phyloP scores from a whole-genome alignment of 2,329 filamentous ascomycete species.

The Diaporthe humulicola region DNA sequence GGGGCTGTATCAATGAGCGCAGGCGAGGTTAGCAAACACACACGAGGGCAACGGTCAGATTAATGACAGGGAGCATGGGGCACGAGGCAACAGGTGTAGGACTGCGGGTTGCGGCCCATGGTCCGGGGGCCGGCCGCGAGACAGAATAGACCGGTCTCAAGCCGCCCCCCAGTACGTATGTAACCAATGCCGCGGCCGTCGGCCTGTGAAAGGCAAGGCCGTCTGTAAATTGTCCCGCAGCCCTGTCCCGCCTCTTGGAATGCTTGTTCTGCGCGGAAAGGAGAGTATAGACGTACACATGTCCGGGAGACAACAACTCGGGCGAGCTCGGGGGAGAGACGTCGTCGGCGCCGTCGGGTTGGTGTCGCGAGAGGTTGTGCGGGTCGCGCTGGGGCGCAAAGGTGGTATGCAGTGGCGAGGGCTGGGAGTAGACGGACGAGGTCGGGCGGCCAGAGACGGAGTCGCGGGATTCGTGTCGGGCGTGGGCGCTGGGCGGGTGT shows the following conservation, averaged over 20 bases:
- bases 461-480: slow-evolving; percentile 24
- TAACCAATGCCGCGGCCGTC: neutral
- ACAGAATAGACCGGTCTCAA: slow-evolving; percentile 13
- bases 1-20: slow-evolving; percentile 7
- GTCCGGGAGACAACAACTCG: slow-evolving; percentile 54
- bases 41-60: neutral
- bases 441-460: slow-evolving; percentile 54
- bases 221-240: neutral
- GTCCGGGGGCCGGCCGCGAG: neutral
- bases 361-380: slow-evolving; percentile 41
- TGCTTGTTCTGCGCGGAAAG: neutral
- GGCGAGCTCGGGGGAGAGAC: slow-evolving; percentile 72
- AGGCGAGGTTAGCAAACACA: slow-evolving; percentile 39
- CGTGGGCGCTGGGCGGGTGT: neutral
- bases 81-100: neutral
- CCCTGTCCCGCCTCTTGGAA: neutral
- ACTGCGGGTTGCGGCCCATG: neutral
- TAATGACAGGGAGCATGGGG: neutral
- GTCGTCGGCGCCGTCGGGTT: slow-evolving; percentile 49
- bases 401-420: slow-evolving; percentile 56
- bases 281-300: slow-evolving; percentile 56
- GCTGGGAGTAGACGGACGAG: slow-evolving; percentile 74
- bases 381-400: slow-evolving; percentile 44
- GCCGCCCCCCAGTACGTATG: neutral
- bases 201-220: neutral